A percentile compares a stretch with the other conserved stretches of the same genome.
phyloP scores from a whole-genome alignment of 768 basidiomycete species.

The Heimioporus sp. region DNA sequence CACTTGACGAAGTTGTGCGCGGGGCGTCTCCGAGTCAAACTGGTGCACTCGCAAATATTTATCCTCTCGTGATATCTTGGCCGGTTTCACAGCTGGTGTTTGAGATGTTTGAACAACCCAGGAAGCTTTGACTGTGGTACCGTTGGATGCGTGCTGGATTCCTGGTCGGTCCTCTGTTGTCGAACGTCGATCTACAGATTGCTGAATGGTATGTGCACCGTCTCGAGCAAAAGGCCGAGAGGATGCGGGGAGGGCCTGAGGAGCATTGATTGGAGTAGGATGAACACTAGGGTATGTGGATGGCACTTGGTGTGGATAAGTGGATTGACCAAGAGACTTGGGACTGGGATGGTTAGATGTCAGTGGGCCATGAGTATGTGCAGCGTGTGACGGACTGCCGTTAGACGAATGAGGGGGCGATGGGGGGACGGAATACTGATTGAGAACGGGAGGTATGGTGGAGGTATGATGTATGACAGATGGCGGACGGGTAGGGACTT shows the following conservation, averaged over 20 bases:
- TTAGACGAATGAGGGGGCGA: conserved; percentile 16
- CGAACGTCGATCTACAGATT: conserved; percentile 12
- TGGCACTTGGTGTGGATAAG: conserved; percentile 15
- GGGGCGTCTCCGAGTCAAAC: conserved; percentile 18
- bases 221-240: conserved; percentile 30
- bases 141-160: conserved; percentile 13
- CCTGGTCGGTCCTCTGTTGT: conserved; percentile 9
- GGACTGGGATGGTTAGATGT: conserved; percentile 26
- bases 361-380: conserved; percentile 3
- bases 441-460: conserved; percentile 4
- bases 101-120: conserved; percentile 35
- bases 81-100: conserved; percentile 20
- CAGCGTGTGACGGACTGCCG: conserved; percentile 14
- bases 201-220: conserved; percentile 6
- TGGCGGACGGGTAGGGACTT: conserved; percentile 24
- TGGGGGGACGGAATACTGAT: conserved; percentile 18
- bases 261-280: conserved; percentile 17
- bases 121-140: conserved; percentile 26
- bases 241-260: conserved; percentile 20
- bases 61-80: conserved; percentile 25
- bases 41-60: conserved; percentile 27
- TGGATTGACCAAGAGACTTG: conserved; percentile 12
- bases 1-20: conserved; percentile 30
- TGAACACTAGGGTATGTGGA: conserved; percentile 17
- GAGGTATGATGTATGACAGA: conserved; percentile 16